A percentile compares a stretch with the other conserved stretches of the same genome.
phyloP scores from a whole-genome alignment of 495 filamentous ascomycete genomes.

The Lasiosphaeriaceae sp. region DNA sequence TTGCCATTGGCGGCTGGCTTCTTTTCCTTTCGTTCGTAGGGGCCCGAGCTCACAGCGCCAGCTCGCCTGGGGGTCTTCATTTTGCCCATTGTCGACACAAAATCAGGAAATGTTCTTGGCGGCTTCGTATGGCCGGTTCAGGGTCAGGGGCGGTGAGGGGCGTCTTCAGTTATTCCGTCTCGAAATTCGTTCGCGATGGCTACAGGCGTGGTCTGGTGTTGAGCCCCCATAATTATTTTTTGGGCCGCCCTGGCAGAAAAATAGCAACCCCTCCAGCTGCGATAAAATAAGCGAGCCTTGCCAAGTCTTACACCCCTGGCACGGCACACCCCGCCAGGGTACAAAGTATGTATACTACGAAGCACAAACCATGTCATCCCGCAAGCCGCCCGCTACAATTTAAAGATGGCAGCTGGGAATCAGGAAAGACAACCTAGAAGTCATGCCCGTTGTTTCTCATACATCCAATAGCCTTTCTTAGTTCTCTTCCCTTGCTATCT shows the following conservation, averaged over 20 bases:
- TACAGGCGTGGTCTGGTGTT: not conserved
- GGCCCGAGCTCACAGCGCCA: constrained; percentile 43
- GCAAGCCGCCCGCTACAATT: no score
- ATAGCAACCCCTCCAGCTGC: constrained; percentile 19
- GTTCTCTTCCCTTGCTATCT: no score
- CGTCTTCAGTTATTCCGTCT: not conserved
- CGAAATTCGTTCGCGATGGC: constrained; percentile 5
- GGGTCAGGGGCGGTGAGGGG: not conserved
- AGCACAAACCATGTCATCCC: no score
- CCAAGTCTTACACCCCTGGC: not conserved
- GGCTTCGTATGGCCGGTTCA: no score
- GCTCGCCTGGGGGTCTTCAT: constrained; percentile 59
- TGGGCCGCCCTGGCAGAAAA: constrained; percentile 22
- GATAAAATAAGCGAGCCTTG: constrained; percentile 22
- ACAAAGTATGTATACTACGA: no score
- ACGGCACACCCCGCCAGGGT: not conserved
- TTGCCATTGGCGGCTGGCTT: constrained; percentile 41
- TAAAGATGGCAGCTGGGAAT: no score
- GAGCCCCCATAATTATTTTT: constrained; percentile 16
- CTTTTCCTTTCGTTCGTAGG: constrained; percentile 50
- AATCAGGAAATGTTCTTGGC: not conserved
- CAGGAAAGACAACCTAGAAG: no score
- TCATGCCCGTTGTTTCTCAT: no score
- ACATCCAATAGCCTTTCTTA: no score
- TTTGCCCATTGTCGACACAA: constrained; percentile 51